These are phyloP conservation scores for Orobanche coerulescens DNA, from an alignment of 257 asterid genomes.

Conservation along the genomic window DNA sequence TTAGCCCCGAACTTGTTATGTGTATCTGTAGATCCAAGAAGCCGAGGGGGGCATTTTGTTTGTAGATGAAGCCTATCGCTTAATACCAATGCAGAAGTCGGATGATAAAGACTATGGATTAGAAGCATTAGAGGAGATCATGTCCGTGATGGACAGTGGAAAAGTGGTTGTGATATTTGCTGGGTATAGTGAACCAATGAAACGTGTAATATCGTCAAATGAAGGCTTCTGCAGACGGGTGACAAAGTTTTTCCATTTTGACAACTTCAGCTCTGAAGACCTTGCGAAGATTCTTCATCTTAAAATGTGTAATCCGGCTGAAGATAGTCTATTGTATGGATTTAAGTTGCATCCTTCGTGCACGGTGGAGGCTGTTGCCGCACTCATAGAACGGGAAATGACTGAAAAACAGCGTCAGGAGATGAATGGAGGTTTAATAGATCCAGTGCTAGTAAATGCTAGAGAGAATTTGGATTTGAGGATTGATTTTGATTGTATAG, in stretches of 20 bases:
- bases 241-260: slow-evolving; percentile 77
- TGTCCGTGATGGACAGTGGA: slow-evolving; percentile 93
- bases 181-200: slow-evolving; percentile 95
- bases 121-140: slow-evolving; percentile 91
- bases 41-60: slow-evolving; percentile 93
- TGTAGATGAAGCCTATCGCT: slow-evolving; percentile 92
- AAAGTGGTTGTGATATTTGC: slow-evolving; percentile 87
- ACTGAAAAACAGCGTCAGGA: slow-evolving; percentile 68
- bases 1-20: slow-evolving; percentile 1
- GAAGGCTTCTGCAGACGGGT: slow-evolving; percentile 94
- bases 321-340: slow-evolving; percentile 51
- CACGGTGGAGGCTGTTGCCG: slow-evolving; percentile 48
- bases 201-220: slow-evolving; percentile 70
- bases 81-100: slow-evolving; percentile 75
- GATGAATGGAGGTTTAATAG: slow-evolving; percentile 87
- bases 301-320: slow-evolving; percentile 52
- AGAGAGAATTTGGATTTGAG: slow-evolving; percentile 79
- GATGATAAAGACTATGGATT: slow-evolving; percentile 76
- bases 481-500: slow-evolving; percentile 60
- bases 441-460: slow-evolving; percentile 72
- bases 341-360: slow-evolving; percentile 69
- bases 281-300: slow-evolving; percentile 69
- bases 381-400: slow-evolving; percentile 46
- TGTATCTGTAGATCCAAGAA: slow-evolving; percentile 55
- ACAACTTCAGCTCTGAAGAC: slow-evolving; percentile 61